phyloP scores from a whole-genome alignment of 1,139 yeast genomes.

The Geotrichum histeridarum region DNA sequence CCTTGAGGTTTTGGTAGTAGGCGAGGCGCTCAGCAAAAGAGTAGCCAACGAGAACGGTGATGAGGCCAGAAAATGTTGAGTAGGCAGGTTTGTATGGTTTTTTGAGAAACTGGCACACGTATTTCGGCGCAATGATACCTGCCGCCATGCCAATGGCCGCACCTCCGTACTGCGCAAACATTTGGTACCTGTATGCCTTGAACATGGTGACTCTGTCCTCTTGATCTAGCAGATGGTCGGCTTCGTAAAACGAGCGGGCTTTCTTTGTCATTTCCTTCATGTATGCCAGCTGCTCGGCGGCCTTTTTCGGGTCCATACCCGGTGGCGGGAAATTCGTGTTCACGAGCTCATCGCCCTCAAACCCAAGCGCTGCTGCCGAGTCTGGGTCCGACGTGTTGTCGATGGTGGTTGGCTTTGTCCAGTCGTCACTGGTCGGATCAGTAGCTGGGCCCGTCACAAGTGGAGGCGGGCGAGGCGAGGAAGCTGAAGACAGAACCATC shows the following conservation, averaged over 20 bases:
- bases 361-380: not conserved
- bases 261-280: constrained; percentile 8
- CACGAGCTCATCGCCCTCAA: not conserved
- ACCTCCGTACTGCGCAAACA: constrained; percentile 16
- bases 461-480: not conserved
- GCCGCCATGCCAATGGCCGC: constrained; percentile 9
- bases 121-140: constrained; percentile 11
- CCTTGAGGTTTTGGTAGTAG: constrained; percentile 1
- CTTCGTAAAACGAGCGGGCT: constrained; percentile 14
- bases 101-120: constrained; percentile 6
- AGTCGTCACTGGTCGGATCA: not conserved
- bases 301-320: not conserved
- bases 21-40: constrained; percentile 7
- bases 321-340: constrained; percentile 6
- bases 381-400: not conserved
- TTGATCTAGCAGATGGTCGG: constrained; percentile 10
- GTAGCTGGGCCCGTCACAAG: not conserved
- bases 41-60: constrained; percentile 10
- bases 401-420: not conserved
- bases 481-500: not conserved
- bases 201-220: constrained; percentile 11
- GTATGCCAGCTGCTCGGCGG: constrained; percentile 5
- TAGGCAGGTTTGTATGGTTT: constrained; percentile 11
- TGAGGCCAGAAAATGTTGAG: constrained; percentile 11
- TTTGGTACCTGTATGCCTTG: constrained; percentile 12